Evolutionary conservation across 371 early-diverging fungal species (phyloP).

Genomic region (Circinella umbellata): DNA sequence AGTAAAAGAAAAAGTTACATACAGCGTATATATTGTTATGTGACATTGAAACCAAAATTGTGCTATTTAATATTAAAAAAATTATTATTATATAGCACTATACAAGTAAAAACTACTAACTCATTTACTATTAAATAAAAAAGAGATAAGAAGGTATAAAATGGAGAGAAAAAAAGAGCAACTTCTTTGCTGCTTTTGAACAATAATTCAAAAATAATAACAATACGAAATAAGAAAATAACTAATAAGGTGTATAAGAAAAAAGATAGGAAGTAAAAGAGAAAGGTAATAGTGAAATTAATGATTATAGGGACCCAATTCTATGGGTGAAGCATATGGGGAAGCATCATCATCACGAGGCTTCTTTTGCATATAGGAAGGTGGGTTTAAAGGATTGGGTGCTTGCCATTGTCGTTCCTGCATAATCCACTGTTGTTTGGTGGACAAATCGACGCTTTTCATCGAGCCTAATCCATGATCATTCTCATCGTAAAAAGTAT

Average conservation of each 20-base stretch:
- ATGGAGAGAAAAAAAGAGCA: neutral
- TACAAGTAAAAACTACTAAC: neutral
- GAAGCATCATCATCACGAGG: neutral
- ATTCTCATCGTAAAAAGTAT: neutral
- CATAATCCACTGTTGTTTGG: neutral
- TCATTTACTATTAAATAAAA: neutral
- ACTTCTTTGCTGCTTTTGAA: too few relatives aligned
- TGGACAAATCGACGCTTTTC: neutral
- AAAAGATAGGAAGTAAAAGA: neutral
- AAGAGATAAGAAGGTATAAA: neutral
- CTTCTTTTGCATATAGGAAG: constrained; percentile 7
- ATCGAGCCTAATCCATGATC: neutral
- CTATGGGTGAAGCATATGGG: neutral
- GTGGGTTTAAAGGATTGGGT: constrained; percentile 4
- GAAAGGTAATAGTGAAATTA: neutral
- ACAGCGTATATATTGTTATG: too few relatives aligned
- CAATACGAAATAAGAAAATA: too few relatives aligned
- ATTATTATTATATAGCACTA: too few relatives aligned
- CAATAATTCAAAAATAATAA: too few relatives aligned
- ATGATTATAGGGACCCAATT: neutral
- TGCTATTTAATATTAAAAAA: neutral
- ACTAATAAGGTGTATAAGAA: neutral
- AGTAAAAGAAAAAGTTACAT: too few relatives aligned
- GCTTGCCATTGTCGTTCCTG: constrained; percentile 10
- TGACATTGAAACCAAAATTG: neutral